phyloP scores from a whole-genome alignment of 2,329 filamentous ascomycete species.

The Coniochaeta sp. region DNA sequence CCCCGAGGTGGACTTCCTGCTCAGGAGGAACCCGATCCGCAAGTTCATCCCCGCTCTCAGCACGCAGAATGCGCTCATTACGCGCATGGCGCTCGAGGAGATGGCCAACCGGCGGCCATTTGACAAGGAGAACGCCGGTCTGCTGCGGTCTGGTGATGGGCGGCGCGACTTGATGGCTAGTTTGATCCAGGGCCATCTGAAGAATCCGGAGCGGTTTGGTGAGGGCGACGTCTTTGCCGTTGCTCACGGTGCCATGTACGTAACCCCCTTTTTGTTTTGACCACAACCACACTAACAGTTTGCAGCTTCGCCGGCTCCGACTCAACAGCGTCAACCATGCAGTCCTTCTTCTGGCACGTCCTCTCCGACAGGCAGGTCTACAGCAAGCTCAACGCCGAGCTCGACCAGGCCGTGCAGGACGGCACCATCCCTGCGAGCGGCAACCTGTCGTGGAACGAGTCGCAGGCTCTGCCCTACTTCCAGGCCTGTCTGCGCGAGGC shows the following conservation, averaged over 20 bases:
- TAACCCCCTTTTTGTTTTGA: constrained; percentile 1
- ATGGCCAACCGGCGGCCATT: constrained; percentile 39
- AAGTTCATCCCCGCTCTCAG: constrained; percentile 34
- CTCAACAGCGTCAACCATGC: constrained; percentile 53
- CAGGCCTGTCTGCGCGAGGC: constrained; percentile 51
- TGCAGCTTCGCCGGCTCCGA: constrained; percentile 52
- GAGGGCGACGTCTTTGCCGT: constrained; percentile 51
- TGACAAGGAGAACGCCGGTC: constrained; percentile 34
- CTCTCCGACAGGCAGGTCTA: constrained; percentile 37
- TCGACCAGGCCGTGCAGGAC: constrained; percentile 30
- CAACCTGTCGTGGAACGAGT: constrained; percentile 40
- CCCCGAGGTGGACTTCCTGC: constrained; percentile 38
- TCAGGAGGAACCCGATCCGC: constrained; percentile 43
- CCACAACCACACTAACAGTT: neutral
- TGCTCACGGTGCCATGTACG: constrained; percentile 49
- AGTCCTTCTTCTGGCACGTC: constrained; percentile 46
- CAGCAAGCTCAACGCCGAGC: constrained; percentile 30
- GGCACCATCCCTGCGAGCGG: constrained; percentile 28
- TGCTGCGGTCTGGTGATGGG: constrained; percentile 31
- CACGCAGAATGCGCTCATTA: constrained; percentile 39
- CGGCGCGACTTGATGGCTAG: constrained; percentile 43
- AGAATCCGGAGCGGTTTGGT: constrained; percentile 37
- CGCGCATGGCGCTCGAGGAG: constrained; percentile 44
- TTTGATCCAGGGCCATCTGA: constrained; percentile 44
- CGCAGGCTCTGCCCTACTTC: constrained; percentile 43